Conservation (phyloP, 192 early-diverging fungal species). For the Backusella sp. region DNA sequence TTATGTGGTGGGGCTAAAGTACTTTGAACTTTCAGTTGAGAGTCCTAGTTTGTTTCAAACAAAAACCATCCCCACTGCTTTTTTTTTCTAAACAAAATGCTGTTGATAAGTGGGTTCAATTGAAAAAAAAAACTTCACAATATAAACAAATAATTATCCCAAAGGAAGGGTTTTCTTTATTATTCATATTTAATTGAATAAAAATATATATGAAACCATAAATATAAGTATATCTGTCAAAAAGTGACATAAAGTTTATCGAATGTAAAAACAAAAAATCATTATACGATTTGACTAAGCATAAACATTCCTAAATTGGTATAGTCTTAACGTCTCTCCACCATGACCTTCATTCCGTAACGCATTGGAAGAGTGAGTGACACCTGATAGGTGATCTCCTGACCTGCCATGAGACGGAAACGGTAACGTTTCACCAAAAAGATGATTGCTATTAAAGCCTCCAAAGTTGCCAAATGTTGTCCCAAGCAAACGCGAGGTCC, state of each 20-base stretch:
- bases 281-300: neutral
- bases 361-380: slow-evolving; percentile 33
- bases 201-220: neutral
- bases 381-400: slow-evolving; percentile 28
- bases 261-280: neutral
- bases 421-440: slow-evolving; percentile 37
- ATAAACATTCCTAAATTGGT: neutral
- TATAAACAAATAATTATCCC: neutral
- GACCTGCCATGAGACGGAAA: slow-evolving; percentile 39
- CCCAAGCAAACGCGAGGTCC: slow-evolving; percentile 48
- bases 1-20: too few relatives aligned
- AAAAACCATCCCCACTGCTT: neutral
- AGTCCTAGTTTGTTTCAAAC: too few relatives aligned
- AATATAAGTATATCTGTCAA: neutral
- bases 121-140: neutral
- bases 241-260: neutral
- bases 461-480: slow-evolving; percentile 45
- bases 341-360: slow-evolving; percentile 31
- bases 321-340: slow-evolving; percentile 19
- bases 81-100: neutral
- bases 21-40: too few relatives aligned
- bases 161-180: neutral
- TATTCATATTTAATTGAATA: neutral
- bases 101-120: neutral
- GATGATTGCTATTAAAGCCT: slow-evolving; percentile 42